These are phyloP conservation scores for Nevesoporus exiguus DNA, from an alignment of 768 basidiomycete genomes.

Conservation along the genomic window DNA sequence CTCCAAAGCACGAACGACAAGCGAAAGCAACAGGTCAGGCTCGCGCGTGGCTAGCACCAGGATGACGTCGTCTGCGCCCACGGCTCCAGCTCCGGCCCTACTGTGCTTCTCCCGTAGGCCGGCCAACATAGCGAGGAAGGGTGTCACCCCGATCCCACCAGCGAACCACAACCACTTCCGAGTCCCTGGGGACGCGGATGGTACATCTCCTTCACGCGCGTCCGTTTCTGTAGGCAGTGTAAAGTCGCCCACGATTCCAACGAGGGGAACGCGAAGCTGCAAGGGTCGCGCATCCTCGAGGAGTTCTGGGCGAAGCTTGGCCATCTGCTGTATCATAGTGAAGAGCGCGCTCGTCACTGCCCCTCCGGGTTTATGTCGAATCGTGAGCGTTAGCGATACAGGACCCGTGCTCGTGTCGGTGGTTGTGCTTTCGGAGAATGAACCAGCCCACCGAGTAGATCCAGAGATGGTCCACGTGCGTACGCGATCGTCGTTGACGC, in stretches of 20 bases:
- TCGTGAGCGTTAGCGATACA: constrained; percentile 43
- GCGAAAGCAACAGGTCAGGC: constrained; percentile 46
- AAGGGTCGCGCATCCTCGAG: constrained; percentile 40
- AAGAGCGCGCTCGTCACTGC: constrained; percentile 54
- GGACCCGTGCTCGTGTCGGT: neutral
- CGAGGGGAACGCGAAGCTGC: constrained; percentile 40
- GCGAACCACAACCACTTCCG: constrained; percentile 50
- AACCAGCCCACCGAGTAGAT: constrained; percentile 18
- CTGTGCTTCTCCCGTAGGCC: constrained; percentile 3
- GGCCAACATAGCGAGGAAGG: constrained; percentile 56
- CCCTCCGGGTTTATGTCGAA: constrained; percentile 55
- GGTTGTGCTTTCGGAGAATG: neutral
- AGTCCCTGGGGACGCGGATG: neutral
- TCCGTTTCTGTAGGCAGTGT: constrained; percentile 25
- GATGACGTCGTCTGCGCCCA: constrained; percentile 34
- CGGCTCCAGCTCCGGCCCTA: neutral
- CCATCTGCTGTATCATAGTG: constrained; percentile 42
- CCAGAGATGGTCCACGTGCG: constrained; percentile 63
- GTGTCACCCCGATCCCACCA: constrained; percentile 65
- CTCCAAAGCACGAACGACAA: constrained; percentile 23
- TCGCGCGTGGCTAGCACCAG: constrained; percentile 53
- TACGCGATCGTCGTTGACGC: constrained; percentile 62
- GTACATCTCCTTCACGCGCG: neutral
- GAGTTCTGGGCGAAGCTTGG: constrained; percentile 37
- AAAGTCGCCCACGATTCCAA: constrained; percentile 56